Evolutionary conservation across 2,329 filamentous ascomycete genomes (phyloP).

Genomic region (Neofusicoccum sp.): DNA sequence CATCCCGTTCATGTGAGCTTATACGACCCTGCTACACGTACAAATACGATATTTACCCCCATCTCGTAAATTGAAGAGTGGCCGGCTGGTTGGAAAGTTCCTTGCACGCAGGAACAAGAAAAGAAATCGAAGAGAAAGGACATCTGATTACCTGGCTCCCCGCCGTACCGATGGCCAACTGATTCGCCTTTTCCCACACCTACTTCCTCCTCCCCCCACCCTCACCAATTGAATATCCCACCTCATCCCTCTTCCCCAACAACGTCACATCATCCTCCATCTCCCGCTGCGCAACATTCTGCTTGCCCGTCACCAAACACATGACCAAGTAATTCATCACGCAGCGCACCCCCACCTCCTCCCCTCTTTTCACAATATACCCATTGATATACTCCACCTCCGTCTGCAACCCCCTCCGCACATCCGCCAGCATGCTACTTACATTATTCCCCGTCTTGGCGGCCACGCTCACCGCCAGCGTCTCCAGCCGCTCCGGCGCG

Average conservation of each 20-base stretch:
- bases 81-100: no score
- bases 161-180: no score
- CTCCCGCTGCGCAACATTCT: constrained; percentile 48
- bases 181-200: no score
- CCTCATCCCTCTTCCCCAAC: constrained; percentile 1
- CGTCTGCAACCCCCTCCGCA: constrained; percentile 63
- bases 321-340: constrained; percentile 73
- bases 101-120: no score
- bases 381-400: constrained; percentile 88
- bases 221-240: constrained; percentile 7
- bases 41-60: no score
- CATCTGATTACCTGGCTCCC: no score
- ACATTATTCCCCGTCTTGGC: constrained; percentile 58
- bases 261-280: constrained; percentile 42
- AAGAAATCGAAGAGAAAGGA: no score
- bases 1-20: no score
- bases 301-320: constrained; percentile 73
- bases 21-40: no score
- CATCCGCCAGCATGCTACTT: constrained; percentile 69
- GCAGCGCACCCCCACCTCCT: constrained; percentile 71
- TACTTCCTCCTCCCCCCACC: constrained; percentile 2
- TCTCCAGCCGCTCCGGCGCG: constrained; percentile 62
- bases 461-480: constrained; percentile 59
- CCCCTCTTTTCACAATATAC: constrained; percentile 76
- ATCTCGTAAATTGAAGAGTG: no score